A percentile compares a stretch with the other conserved stretches of the same genome.
Conservation (phyloP, 139 green algal genomes). For the Micromonas commoda region DNA sequence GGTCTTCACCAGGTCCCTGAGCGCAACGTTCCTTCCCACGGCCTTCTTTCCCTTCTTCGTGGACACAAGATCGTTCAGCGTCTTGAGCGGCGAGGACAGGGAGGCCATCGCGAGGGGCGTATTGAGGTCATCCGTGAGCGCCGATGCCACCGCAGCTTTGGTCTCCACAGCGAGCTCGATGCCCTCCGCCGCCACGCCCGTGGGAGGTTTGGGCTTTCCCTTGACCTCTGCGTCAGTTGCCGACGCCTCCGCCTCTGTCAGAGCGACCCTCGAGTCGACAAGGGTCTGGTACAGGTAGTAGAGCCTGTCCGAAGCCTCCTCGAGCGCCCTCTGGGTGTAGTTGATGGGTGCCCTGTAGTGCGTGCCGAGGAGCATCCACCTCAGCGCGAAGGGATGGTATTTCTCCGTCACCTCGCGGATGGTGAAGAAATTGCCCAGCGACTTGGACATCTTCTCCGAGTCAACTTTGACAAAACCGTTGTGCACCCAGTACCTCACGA, state of each 20-base stretch:
- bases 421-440: slow-evolving; percentile 98
- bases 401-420: slow-evolving; percentile 61
- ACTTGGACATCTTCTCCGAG: slow-evolving; percentile 98
- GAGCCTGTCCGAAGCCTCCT: slow-evolving; percentile 70
- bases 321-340: slow-evolving; percentile 74
- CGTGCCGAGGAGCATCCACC: slow-evolving; percentile 84
- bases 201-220: slow-evolving; percentile 7
- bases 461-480: slow-evolving; percentile 90
- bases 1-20: slow-evolving; percentile 12
- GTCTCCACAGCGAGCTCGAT: slow-evolving; percentile 15
- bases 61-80: slow-evolving; percentile 70
- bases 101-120: slow-evolving; percentile 62
- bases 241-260: slow-evolving; percentile 1
- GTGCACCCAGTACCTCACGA: slow-evolving; percentile 98
- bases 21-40: slow-evolving; percentile 35
- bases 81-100: slow-evolving; percentile 70
- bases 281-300: slow-evolving; percentile 89
- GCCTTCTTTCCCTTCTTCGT: slow-evolving; percentile 57
- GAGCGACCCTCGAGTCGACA: not conserved
- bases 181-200: not conserved
- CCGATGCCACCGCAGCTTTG: slow-evolving; percentile 7
- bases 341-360: slow-evolving; percentile 91
- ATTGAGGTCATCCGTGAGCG: slow-evolving; percentile 84
- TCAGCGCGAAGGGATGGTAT: slow-evolving; percentile 79
- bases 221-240: not conserved